Evolutionary conservation across 164 flowering plant species (phyloP), one percentile per base, ranked within the genome.

Genomic region (Aristolochia fimbriata): DNA sequence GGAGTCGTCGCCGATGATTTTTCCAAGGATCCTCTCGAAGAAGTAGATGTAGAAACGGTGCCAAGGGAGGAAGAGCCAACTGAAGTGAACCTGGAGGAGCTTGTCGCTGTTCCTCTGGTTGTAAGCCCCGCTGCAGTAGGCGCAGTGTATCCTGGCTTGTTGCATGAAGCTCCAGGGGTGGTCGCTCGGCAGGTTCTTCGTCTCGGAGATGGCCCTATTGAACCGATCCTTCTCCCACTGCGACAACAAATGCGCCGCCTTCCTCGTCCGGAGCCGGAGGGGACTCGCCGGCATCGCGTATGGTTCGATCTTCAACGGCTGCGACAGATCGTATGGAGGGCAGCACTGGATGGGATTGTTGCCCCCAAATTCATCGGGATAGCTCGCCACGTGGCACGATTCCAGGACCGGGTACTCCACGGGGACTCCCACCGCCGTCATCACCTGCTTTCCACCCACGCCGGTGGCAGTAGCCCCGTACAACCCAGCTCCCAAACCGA

Each of bases 61-160:
- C 65, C 65, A 62, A 8, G 65, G 65, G 59, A 55, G 21, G 52
- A 62, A 62, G 52, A 62, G 49, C 50, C 58, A 52, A 7, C 57
- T 51, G 17, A 6, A 16, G 37, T 62, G 65, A 22, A 62, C 47
- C 30, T 53, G 43, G 15, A 53, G 22, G 33, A 45, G 15, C 37
- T 4, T 8, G 9, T 21, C 6, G 9, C 22, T 41, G 19, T 27
- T 33, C 22, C 22, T 15, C 27, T 62, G 65, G 65, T 62, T 33
- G 50, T 62, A 62, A 13, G 65, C 49, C 0, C 50, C 58, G 13
- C 22, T 43, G 65, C 65, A 62, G 50, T 51, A 62, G 23, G 47
- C 54, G 24, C 65, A 62, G 33, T 62, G 65, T 27, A 62, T 53
- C 21, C 54, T 24, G 7, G 58, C 58, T 22, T 62, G 65, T 10